These are phyloP conservation scores for Auricularia cornea DNA, from an alignment of 768 basidiomycete species.

Conservation along the genomic window DNA sequence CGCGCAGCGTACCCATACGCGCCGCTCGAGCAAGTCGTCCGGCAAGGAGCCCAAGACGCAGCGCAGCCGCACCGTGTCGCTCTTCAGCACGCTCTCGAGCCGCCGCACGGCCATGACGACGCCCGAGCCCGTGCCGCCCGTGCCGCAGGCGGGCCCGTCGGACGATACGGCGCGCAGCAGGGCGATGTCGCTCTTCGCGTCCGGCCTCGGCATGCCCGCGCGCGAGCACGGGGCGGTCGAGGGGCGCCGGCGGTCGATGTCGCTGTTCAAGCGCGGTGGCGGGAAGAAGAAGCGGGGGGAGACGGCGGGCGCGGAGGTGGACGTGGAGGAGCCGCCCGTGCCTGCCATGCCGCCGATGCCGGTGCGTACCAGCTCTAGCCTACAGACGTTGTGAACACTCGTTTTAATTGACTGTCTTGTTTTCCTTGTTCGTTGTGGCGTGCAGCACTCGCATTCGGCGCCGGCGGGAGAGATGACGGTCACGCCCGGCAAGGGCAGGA, in stretches of 20 bases:
- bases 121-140: not conserved
- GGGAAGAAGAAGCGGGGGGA: not conserved
- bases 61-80: not conserved
- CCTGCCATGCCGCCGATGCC: not conserved
- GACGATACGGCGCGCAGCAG: not conserved
- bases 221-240: not conserved
- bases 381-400: not conserved
- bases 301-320: not conserved
- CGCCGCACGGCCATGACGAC: not conserved
- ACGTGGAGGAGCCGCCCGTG: not conserved
- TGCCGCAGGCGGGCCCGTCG: not conserved
- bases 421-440: not conserved
- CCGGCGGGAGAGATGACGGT: not conserved
- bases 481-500: not conserved
- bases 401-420: not conserved
- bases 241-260: not conserved
- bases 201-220: too few species aligned
- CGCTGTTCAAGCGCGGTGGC: not conserved
- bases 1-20: not conserved
- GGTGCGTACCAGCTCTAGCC: not conserved
- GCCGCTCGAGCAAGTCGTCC: not conserved
- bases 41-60: not conserved
- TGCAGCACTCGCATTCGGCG: not conserved
- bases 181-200: not conserved
- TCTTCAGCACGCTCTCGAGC: not conserved